Base-by-base conservation (phyloP, 2,329 filamentous ascomycete species). In the Fusarium sarcochroum region DNA sequence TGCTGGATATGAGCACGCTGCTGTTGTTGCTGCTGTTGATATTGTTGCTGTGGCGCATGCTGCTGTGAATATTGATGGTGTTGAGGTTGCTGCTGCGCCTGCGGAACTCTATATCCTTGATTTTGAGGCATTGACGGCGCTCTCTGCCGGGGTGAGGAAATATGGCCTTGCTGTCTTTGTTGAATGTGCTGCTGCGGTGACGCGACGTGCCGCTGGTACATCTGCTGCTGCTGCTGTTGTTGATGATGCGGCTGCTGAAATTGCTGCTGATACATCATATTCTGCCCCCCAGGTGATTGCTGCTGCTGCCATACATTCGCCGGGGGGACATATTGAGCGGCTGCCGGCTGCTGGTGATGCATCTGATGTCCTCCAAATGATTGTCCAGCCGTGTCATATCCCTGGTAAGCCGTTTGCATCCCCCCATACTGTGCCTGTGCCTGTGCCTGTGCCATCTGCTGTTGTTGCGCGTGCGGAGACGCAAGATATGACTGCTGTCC, bases 271-370 rank as follows among this genome's bases (percentile, higher is more conserved):
- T 73, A 72, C 54, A 72, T 65, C 50, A 73, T 73, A 13, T 69
- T 71, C 45, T 73, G 66, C 5, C 56, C 61, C 8, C 66, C 61
- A 7, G 66, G 66, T 21, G 74, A 73, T 34, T 77, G 74, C 40
- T 80, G 80, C 18, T 80, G 72, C 20, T 80, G 75, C 52, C 80
- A 78, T 42, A 72, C 75, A 68, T 64, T 78, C 63, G 70, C 47
- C 18, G 69, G 62, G 44, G 58, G 73, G 62, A 63, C 66, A 72
- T 69, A 77, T 53, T 66, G 68, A 64, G 69, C 59, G 60, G 72
- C 42, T 55, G 67, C 55, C 21, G 65, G 37, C 57, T 75, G 74
- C 50, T 73, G 67, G 52, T 73, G 70, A 37, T 72, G 65, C 50
- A 73, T 68, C 56, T 73, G 70, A 37, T 72, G 65, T 13, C 49